phyloP scores from a whole-genome alignment of 148 eudicot genomes.

The Diospyros kaki region DNA sequence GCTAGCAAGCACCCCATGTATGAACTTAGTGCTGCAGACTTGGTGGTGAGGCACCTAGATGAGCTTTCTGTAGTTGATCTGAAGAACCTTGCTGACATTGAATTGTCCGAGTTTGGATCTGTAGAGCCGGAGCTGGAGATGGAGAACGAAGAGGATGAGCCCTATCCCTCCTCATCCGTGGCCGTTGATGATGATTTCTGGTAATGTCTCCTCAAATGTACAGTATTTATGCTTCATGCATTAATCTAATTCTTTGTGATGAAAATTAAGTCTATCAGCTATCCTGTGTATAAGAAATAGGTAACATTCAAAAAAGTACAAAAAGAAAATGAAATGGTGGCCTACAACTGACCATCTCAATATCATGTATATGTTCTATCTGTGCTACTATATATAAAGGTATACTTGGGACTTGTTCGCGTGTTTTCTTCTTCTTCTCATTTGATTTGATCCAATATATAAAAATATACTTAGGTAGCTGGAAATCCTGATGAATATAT shows the following conservation, averaged over 20 bases:
- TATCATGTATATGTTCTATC: constrained; percentile 36
- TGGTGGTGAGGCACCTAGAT: constrained; percentile 76
- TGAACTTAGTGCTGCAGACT: constrained; percentile 88
- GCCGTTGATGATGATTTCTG: constrained; percentile 66
- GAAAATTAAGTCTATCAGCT: constrained; percentile 10
- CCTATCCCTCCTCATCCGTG: constrained; percentile 29
- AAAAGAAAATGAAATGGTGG: constrained; percentile 24
- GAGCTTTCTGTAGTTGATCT: constrained; percentile 83
- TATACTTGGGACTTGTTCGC: neutral
- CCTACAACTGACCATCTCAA: constrained; percentile 48
- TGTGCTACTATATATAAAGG: constrained; percentile 10
- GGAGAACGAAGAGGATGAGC: constrained; percentile 65
- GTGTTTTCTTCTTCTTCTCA: neutral
- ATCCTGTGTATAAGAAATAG: constrained; percentile 37
- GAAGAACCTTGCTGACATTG: constrained; percentile 82
- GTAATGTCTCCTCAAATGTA: constrained; percentile 44
- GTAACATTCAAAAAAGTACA: constrained; percentile 16
- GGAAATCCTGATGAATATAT: too few relatives aligned
- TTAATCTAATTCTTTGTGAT: constrained; percentile 27
- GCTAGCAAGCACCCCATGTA: constrained; percentile 94
- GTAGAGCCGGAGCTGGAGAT: constrained; percentile 75
- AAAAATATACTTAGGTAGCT: too few relatives aligned
- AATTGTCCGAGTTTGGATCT: constrained; percentile 56
- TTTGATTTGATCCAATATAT: too few relatives aligned
- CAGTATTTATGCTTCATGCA: constrained; percentile 28